Base-by-base conservation (phyloP, 2,329 filamentous ascomycete species). In the Claviceps digitariae region DNA sequence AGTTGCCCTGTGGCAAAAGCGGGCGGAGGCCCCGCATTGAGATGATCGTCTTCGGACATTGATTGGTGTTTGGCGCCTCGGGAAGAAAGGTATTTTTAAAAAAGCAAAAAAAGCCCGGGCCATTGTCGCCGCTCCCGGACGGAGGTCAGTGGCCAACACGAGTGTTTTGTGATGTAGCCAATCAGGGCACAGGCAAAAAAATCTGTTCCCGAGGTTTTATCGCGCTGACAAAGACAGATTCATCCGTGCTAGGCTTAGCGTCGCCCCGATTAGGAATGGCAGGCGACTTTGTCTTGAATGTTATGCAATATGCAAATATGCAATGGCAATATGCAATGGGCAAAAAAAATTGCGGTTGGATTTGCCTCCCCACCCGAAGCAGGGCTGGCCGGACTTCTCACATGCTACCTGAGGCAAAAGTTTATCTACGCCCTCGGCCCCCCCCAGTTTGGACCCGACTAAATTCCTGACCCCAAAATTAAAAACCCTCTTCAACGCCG, bases 151-250 rank as follows among this genome's bases (percentile, higher is more conserved):
- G 21, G 21, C 21, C 41, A 25, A 25, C 12, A 15, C 12, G 13
- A 44, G 23, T 17, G 8, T 17, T 44, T 2, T 2, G 43, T 17
- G 21, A 6, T 36, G 29, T 29, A 38, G 48, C 55, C 56, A 57
- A 57, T 56, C 48, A 55, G 10, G 20, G 25, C n/a, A n/a, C 29
- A 25, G 21, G 13, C 21, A 29, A 36, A 10, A 21, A 44, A 46
- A 25, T 50, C 56, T 41, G 45, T n/a, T 54, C 50, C 56, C 56
- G 56, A 52, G 52, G 51, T 40, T 56, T 57, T 57, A 56, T 57
- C 56, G 56, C 53, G 52, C 38, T 20, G 23, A 27, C 44, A 34
- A 50, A 31, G 44, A 15, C 25, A 20, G 29, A 31, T 15, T 2
- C 43, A 38, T 9, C 51, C 23, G 15, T 3, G 48, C 56, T 38